These are phyloP conservation scores for Zymoseptoria pseudotritici DNA, from an alignment of 2,329 filamentous ascomycete species.

Conservation along the genomic window DNA sequence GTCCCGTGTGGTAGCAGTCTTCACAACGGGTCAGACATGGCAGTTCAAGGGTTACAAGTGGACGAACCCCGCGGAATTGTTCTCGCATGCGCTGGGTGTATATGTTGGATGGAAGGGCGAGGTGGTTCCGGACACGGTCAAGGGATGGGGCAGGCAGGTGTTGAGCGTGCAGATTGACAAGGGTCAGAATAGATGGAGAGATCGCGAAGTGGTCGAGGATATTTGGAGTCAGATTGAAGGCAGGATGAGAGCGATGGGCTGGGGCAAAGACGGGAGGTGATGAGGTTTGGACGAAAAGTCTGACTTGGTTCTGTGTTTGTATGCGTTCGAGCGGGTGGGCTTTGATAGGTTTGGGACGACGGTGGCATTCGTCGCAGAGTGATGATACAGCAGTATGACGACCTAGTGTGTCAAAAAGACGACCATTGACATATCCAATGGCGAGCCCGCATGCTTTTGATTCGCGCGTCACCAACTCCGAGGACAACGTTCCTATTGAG, in stretches of 20 bases:
- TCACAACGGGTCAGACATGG: constrained; percentile 96
- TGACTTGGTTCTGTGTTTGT: background rate
- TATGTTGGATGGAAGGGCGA: constrained; percentile 91
- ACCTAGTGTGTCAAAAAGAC: background rate
- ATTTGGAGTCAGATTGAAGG: constrained; percentile 87
- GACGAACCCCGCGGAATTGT: constrained; percentile 79
- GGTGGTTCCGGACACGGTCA: constrained; percentile 66
- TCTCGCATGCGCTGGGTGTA: constrained; percentile 77
- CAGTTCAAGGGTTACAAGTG: constrained; percentile 99
- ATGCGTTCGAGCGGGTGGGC: constrained; percentile 17
- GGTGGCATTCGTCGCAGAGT: background rate
- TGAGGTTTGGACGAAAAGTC: background rate
- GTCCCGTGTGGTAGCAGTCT: constrained; percentile 89
- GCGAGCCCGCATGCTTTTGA: background rate
- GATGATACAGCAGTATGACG: background rate
- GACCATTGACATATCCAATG: background rate
- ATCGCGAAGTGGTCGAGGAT: constrained; percentile 84
- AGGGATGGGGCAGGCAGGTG: constrained; percentile 79
- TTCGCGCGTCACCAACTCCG: background rate
- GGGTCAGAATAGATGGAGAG: constrained; percentile 60
- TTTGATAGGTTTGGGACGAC: background rate
- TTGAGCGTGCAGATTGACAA: constrained; percentile 75
- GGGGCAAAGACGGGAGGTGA: constrained; percentile 57
- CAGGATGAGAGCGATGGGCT: constrained; percentile 79
- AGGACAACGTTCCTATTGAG: background rate